These are phyloP conservation scores for Penicillium angulare DNA, from an alignment of 495 filamentous ascomycete genomes.

Conservation along the genomic window DNA sequence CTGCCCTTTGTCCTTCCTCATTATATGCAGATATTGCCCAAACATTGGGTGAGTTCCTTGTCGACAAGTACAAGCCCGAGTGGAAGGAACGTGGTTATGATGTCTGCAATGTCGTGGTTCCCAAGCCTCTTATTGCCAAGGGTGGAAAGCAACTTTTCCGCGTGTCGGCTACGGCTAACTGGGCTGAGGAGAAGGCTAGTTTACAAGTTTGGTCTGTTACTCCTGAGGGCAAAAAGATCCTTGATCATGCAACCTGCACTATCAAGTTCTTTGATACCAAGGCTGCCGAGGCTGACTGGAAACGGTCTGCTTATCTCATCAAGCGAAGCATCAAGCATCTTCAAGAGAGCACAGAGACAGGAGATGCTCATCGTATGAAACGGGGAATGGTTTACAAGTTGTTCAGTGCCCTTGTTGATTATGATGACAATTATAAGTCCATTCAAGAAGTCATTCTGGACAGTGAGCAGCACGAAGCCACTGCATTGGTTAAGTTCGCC, in stretches of 20 bases:
- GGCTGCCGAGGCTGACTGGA: constrained; percentile 40
- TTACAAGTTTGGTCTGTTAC: constrained; percentile 44
- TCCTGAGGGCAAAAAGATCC: constrained; percentile 43
- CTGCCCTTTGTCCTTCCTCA: constrained; percentile 55
- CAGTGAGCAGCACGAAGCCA: constrained; percentile 68
- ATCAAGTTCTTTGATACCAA: constrained; percentile 41
- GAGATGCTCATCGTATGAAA: constrained; percentile 57
- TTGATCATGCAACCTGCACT: constrained; percentile 50
- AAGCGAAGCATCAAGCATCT: constrained; percentile 47
- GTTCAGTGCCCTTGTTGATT: constrained; percentile 69
- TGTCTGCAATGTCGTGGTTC: constrained; percentile 62
- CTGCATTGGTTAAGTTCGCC: constrained; percentile 66
- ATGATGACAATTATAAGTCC: constrained; percentile 63
- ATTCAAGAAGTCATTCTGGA: constrained; percentile 77
- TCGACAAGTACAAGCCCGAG: constrained; percentile 56
- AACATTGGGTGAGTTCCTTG: constrained; percentile 67
- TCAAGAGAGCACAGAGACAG: constrained; percentile 46
- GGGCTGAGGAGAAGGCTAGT: constrained; percentile 25
- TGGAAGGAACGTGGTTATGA: constrained; percentile 55
- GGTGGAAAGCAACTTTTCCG: constrained; percentile 49
- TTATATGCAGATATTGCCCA: constrained; percentile 78
- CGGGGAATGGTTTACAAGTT: constrained; percentile 76
- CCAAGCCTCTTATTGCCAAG: constrained; percentile 69
- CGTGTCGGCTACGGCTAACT: constrained; percentile 36
- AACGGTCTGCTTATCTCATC: constrained; percentile 46